These are phyloP conservation scores for Striga hermonthica DNA, from an alignment of 305 asterid species.

Conservation along the genomic window DNA sequence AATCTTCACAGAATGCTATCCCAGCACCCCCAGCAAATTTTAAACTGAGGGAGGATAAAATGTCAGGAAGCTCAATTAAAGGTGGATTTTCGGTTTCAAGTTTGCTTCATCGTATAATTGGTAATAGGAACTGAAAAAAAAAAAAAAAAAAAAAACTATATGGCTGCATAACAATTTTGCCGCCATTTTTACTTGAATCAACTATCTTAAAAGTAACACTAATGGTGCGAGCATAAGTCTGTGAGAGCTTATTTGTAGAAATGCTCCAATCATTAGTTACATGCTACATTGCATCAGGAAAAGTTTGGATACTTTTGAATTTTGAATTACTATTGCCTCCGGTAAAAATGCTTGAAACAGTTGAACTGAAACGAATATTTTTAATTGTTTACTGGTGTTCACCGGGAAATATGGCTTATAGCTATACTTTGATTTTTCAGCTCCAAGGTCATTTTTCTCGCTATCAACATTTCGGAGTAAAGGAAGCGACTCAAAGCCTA, in stretches of 20 bases:
- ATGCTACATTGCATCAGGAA: neutral
- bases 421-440: constrained; percentile 43
- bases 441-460: constrained; percentile 77
- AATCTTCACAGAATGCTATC: constrained; percentile 60
- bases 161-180: constrained; percentile 7
- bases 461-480: constrained; percentile 79
- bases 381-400: neutral
- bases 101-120: constrained; percentile 12
- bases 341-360: constrained; percentile 1
- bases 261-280: neutral
- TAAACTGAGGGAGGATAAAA: constrained; percentile 72
- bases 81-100: constrained; percentile 37
- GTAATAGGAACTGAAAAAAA: constrained; percentile 14
- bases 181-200: neutral
- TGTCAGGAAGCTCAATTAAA: constrained; percentile 74
- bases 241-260: neutral
- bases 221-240: too few relatives aligned
- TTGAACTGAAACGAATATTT: neutral
- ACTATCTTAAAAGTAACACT: neutral
- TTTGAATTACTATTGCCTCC: neutral
- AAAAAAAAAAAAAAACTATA: neutral
- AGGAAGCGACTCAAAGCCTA: constrained; percentile 69
- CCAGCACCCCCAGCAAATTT: constrained; percentile 64
- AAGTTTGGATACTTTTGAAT: too few relatives aligned
- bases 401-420: constrained; percentile 10